Evolutionary conservation across 2,329 filamentous ascomycete species (phyloP).

Genomic region (Aspergillus nomiae): DNA sequence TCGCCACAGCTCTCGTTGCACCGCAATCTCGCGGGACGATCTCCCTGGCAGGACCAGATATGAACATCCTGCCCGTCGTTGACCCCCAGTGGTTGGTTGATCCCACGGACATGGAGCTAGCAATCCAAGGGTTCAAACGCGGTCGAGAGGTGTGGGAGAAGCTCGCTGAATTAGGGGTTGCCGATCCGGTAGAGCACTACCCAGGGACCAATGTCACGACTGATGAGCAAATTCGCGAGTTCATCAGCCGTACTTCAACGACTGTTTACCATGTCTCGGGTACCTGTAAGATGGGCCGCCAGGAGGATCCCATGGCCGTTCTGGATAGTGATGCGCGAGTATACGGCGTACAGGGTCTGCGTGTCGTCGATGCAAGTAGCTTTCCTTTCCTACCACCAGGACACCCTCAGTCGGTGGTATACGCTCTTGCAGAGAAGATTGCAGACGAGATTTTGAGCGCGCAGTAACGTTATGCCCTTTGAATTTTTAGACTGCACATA

Average conservation of each 20-base stretch:
- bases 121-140: conserved; percentile 45
- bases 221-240: conserved; percentile 44
- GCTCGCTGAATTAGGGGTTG: conserved; percentile 20
- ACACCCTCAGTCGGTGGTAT: conserved; percentile 40
- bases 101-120: conserved; percentile 45
- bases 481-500: neutral
- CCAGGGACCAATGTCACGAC: conserved; percentile 41
- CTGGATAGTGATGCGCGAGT: conserved; percentile 36
- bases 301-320: conserved; percentile 34
- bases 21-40: conserved; percentile 19
- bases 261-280: conserved; percentile 38
- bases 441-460: conserved; percentile 23
- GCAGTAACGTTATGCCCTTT: neutral
- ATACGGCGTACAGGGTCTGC: conserved; percentile 31
- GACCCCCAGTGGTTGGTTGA: conserved; percentile 19
- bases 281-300: conserved; percentile 43
- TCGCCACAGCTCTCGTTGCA: conserved; percentile 14
- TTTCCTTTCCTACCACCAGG: conserved; percentile 40
- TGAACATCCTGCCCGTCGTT: conserved; percentile 19
- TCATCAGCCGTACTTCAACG: conserved; percentile 26
- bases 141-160: conserved; percentile 38
- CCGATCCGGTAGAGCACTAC: conserved; percentile 32
- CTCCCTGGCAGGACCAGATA: conserved; percentile 16
- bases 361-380: conserved; percentile 37
- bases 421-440: conserved; percentile 44